Percentiles rank a stretch among this genome's conserved stretches.
phyloP scores from a whole-genome alignment of 1,139 yeast genomes.

The Scheffersomyces lignicola region DNA sequence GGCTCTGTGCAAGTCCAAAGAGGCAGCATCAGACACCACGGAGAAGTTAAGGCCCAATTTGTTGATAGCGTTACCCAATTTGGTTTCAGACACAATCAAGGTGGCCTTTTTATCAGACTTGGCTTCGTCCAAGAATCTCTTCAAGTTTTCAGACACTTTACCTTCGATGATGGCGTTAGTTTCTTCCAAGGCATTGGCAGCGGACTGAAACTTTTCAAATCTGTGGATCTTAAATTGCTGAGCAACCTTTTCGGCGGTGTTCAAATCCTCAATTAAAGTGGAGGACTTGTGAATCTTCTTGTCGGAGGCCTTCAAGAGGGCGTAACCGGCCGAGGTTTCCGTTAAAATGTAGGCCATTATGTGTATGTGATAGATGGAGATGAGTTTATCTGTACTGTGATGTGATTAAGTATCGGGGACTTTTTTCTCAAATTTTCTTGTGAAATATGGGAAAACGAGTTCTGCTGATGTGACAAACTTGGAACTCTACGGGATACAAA shows the following conservation, averaged over 20 bases:
- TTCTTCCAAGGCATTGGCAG: conserved; percentile 96
- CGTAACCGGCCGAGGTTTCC: conserved; percentile 98
- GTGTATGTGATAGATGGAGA: no score
- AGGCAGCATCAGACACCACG: conserved; percentile 92
- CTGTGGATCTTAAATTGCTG: conserved; percentile 87
- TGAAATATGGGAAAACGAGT: conserved; percentile 6
- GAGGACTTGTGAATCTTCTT: conserved; percentile 92
- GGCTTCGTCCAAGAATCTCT: conserved; percentile 72
- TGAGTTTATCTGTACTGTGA: not conserved
- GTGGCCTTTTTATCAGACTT: conserved; percentile 89
- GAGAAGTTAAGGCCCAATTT: conserved; percentile 86
- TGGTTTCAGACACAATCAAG: conserved; percentile 90
- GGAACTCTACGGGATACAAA: not conserved
- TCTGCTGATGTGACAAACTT: not conserved
- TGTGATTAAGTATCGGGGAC: not conserved
- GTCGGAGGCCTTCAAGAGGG: conserved; percentile 94
- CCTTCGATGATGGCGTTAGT: conserved; percentile 92
- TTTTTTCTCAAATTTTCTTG: conserved; percentile 4
- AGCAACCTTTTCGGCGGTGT: conserved; percentile 79
- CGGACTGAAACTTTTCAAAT: conserved; percentile 90
- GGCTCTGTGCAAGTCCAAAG: conserved; percentile 92
- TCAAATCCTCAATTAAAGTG: conserved; percentile 70
- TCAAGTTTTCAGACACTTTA: conserved; percentile 82
- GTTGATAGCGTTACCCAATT: conserved; percentile 94
- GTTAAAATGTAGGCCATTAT: conserved; percentile 91